Base-by-base conservation (phyloP, 2,329 filamentous ascomycete species). In the Bipolaris bicolor region DNA sequence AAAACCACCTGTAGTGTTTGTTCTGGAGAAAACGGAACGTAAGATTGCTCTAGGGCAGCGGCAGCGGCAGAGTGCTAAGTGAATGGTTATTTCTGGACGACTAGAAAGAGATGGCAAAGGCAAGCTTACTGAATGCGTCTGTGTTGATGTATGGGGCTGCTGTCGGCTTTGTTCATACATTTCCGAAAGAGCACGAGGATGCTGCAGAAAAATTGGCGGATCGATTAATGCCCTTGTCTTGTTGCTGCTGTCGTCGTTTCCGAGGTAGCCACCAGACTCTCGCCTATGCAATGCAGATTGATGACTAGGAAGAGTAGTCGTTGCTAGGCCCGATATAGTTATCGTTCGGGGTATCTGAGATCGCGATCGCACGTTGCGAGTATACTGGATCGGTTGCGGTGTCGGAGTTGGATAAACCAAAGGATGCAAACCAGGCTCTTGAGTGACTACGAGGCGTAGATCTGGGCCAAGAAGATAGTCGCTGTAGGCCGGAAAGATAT, bases 401-500 rank as follows among this genome's bases (percentile, higher is more conserved):
- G 10, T 15, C 18, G 9, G 37, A 13, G 15, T n/a, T 13, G 49
- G 34, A 18, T 55, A 62, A 24, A 66, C 48, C 16, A 58, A 50
- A 20, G 63, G 63, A 26, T 68, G 65, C 13, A 65, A 16, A 10
- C 64, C 60, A 49, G 63, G 64, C 44, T 66, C 57, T 18, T 65
- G 46, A 5, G 36, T 41, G 24, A 57, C 60, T 3, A 61, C 37
- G 5, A 52, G 41, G 7, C 62, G 62, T 10, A 33, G 37, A 39
- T 67, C 65, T 7, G 61, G 26, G 29, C 64, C 68, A 9, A 55
- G 64, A 13, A 70, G 37, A 16, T 58, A 69, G 51, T 70, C 65
- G 3, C 47, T 64, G 41, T 65, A 70, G 6, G 68, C 66, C 15
- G 66, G 66, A 34, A 70, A 70, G 34, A 58, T 24, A 9, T 49